These are phyloP conservation scores for Naegleria fowleri DNA, from an alignment of 208 protist species.

Conservation along the genomic window DNA sequence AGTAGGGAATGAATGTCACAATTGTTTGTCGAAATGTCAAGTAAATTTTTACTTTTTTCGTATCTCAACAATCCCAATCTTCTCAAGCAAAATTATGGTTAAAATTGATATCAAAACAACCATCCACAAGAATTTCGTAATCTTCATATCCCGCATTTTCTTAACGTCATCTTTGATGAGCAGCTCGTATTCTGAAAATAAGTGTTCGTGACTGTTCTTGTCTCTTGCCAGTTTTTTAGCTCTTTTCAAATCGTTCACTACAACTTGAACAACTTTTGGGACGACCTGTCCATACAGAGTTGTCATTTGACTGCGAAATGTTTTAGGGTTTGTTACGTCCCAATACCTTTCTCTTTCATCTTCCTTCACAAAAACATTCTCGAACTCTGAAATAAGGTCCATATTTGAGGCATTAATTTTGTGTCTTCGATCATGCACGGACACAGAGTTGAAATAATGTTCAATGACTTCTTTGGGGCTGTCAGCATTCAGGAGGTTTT, in stretches of 20 bases:
- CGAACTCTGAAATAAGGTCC: not conserved
- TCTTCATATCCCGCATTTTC: not conserved
- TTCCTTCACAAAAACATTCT: not conserved
- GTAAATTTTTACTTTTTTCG: too few relatives aligned
- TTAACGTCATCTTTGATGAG: not conserved
- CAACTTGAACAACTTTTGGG: not conserved
- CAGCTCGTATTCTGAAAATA: not conserved
- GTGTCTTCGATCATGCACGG: not conserved
- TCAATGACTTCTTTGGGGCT: not conserved
- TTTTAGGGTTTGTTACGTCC: not conserved
- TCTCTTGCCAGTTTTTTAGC: not conserved
- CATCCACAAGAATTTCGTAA: too few relatives aligned
- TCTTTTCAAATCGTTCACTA: not conserved
- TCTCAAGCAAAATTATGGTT: too few relatives aligned
- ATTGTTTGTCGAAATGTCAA: too few relatives aligned
- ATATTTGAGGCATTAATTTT: not conserved
- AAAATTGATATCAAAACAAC: too few relatives aligned
- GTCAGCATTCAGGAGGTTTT: not conserved
- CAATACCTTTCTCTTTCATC: not conserved
- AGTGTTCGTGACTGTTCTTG: not conserved
- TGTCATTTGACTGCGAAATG: not conserved
- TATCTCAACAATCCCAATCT: too few relatives aligned
- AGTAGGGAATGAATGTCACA: too few relatives aligned
- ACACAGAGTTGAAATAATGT: not conserved
- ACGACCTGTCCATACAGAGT: not conserved